A percentile compares a stretch with the other conserved stretches of the same genome.
Conservation (phyloP, 1,139 yeast genomes). For the Yamadazyma blattariae region DNA sequence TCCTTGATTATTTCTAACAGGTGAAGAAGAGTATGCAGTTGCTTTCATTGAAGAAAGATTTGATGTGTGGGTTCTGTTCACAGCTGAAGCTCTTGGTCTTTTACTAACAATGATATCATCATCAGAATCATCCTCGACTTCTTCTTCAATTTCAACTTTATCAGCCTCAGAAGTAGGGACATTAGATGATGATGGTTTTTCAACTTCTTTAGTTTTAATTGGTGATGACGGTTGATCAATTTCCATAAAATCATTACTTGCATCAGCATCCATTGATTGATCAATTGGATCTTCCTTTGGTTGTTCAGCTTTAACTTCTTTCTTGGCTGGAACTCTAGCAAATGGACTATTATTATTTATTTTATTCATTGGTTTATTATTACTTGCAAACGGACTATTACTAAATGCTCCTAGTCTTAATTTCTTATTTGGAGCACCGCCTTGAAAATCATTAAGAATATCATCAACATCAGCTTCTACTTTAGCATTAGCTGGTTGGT, state of each 20-base stretch:
- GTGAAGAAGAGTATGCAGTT: constrained; percentile 13
- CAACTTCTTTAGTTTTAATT: constrained; percentile 19
- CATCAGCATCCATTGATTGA: constrained; percentile 10
- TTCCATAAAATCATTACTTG: constrained; percentile 15
- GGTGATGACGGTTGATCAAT: constrained; percentile 33
- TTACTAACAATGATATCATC: constrained; percentile 51
- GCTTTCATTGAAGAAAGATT: constrained; percentile 22
- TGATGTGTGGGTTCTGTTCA: constrained; percentile 19
- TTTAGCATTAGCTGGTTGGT: constrained; percentile 16
- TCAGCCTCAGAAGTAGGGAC: constrained; percentile 5
- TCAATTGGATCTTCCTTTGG: neutral
- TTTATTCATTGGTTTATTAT: neutral
- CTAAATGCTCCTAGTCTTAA: constrained; percentile 10
- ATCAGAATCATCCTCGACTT: constrained; percentile 29
- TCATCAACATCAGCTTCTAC: constrained; percentile 43
- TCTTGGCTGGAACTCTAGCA: neutral
- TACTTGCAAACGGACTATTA: too few relatives aligned
- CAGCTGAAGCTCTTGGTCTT: constrained; percentile 41
- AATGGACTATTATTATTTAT: constrained; percentile 5
- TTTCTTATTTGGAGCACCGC: constrained; percentile 9
- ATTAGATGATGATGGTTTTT: constrained; percentile 7
- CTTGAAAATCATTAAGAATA: constrained; percentile 40
- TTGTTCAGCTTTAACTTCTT: neutral
- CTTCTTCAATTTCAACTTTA: constrained; percentile 7
- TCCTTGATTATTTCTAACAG: constrained; percentile 18